Conservation (phyloP, 345 rosid species). For the Raphanus raphanistrum region DNA sequence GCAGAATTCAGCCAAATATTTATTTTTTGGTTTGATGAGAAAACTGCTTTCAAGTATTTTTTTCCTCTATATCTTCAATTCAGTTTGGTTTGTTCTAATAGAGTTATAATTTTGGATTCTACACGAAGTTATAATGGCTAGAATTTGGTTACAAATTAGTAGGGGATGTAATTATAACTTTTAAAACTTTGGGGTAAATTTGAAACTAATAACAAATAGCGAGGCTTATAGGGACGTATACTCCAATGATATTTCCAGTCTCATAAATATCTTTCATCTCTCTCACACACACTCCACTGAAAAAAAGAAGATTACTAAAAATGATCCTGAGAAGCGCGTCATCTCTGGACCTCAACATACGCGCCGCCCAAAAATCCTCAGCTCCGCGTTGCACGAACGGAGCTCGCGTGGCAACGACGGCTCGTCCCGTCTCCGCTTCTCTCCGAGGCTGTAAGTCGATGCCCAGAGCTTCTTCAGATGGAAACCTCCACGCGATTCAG, state of each 20-base stretch:
- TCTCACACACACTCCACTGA: conserved; percentile 17
- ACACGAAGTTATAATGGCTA: too few relatives aligned
- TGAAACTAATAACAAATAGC: background rate
- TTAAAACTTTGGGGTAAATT: background rate
- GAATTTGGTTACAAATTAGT: background rate
- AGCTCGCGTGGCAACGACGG: conserved; percentile 40
- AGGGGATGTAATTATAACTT: background rate
- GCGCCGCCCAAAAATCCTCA: conserved; percentile 41
- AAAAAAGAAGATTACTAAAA: background rate
- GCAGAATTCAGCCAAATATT: too few relatives aligned
- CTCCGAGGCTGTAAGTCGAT: conserved; percentile 26
- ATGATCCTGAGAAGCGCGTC: conserved; percentile 63
- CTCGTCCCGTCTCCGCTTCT: conserved; percentile 40
- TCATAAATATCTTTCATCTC: conserved; percentile 31
- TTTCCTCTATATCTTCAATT: too few relatives aligned
- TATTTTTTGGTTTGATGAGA: too few relatives aligned
- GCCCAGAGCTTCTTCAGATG: conserved; percentile 37
- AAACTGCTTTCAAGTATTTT: too few relatives aligned
- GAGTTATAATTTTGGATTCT: too few relatives aligned
- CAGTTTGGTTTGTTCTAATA: too few relatives aligned
- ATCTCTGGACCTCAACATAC: conserved; percentile 48
- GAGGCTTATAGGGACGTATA: conserved; percentile 9
- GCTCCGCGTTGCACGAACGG: conserved; percentile 37
- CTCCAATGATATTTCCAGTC: conserved; percentile 12
- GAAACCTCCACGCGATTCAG: conserved; percentile 19